phyloP scores from a whole-genome alignment of 1,139 yeast genomes.

The Candida albicans region DNA sequence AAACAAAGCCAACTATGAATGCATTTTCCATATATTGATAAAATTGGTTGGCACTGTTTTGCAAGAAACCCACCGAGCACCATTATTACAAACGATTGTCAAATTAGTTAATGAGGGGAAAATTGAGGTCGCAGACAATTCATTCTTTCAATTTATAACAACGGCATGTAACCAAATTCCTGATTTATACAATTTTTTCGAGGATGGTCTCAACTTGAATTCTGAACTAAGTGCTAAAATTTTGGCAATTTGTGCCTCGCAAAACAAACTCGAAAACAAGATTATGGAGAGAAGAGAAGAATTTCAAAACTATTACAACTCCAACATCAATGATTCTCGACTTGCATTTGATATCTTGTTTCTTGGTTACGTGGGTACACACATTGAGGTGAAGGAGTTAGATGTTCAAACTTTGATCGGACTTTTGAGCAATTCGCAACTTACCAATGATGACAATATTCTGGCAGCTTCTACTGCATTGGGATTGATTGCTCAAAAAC shows the following conservation, averaged over 20 bases:
- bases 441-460: constrained; percentile 39
- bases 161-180: constrained; percentile 8
- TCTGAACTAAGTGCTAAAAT: constrained; percentile 33
- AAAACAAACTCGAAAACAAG: constrained; percentile 29
- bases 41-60: constrained; percentile 6
- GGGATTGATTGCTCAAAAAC: constrained; percentile 39
- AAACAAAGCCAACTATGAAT: constrained; percentile 12
- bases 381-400: constrained; percentile 9
- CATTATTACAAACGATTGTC: constrained; percentile 9
- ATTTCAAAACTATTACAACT: constrained; percentile 26
- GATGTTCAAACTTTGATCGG: constrained; percentile 9
- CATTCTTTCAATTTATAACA: constrained; percentile 15
- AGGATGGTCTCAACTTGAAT: constrained; percentile 16
- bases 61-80: constrained; percentile 2
- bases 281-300: constrained; percentile 31
- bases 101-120: constrained; percentile 15
- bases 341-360: constrained; percentile 36
- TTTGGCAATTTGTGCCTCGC: constrained; percentile 41
- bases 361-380: constrained; percentile 46
- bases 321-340: constrained; percentile 16
- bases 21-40: constrained; percentile 14
- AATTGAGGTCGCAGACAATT: constrained; percentile 11
- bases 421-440: constrained; percentile 9
- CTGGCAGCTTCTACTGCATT: constrained; percentile 53
- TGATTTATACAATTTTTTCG: constrained; percentile 13